Evolutionary conservation across 192 early-diverging fungal genomes (phyloP), one percentile per base, ranked within the genome.

Genomic region (Coemansia sp.): DNA sequence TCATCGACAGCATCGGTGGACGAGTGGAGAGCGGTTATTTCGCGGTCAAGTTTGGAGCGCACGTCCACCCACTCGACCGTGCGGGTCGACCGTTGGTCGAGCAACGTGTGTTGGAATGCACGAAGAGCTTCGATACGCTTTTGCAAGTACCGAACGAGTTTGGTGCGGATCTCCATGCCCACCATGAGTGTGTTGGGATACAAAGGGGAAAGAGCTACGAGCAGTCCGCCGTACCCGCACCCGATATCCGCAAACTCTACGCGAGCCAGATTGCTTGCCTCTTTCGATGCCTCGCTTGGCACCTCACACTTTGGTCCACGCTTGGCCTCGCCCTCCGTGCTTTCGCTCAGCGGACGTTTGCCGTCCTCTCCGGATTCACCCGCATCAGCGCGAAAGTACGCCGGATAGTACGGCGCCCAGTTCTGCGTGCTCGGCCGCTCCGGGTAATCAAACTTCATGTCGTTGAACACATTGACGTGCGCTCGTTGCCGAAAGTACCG

Each of bases 201-300:
- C 21, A 98, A 76, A 3, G 96, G 93, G 1, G 94, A 87, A 60
- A 99, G 81, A 5, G 90, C 90, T 17, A 91, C 87, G 25, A 96
- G 71, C 2, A 97, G 84, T 4, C 97, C 97, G 50, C 97, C 97
- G 75, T 96, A 99, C 56, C 97, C 97, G 76, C 97, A 99, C 15
- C 96, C 96, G 81, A 99, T 90, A 68, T 99, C 98, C 12, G 94
- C 95, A 84, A 98, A 95, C 69, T 97, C 96, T 11, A 99, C 91
- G 49, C 69, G 39, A 21, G 78, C 63, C 54, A 48, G 4, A 11
- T n/a, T 29, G 3, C 1, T 24, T 8, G 35, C 15, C 23, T 19
- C 25, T 21, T 12, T 38, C 10, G 29, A 6, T 3, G 38, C 17
- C 11, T 14, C 35, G 21, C 21, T 21, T 11, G 70, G 63, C 2